phyloP scores from a whole-genome alignment of 306 rosid genomes.

The Cicer arietinum region DNA sequence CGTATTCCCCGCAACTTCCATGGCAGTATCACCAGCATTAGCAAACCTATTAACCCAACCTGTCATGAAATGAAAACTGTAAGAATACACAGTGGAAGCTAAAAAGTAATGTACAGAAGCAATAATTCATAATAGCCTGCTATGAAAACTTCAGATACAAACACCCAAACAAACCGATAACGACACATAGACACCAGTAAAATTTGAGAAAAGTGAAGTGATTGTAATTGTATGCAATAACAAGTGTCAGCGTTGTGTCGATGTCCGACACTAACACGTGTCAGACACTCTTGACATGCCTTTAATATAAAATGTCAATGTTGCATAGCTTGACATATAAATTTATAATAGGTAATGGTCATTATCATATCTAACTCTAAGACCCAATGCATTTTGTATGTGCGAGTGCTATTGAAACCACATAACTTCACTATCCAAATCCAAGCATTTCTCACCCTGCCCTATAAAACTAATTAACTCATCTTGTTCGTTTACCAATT shows the following conservation, averaged over 20 bases:
- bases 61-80: conserved; percentile 51
- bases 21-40: conserved; percentile 96
- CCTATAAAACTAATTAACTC: conserved; percentile 14
- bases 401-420: conserved; percentile 11
- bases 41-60: conserved; percentile 99
- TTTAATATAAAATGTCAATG: too few species aligned
- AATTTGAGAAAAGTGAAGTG: too few species aligned
- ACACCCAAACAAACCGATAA: too few species aligned
- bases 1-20: conserved; percentile 96
- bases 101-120: conserved; percentile 25
- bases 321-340: background rate
- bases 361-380: conserved; percentile 34
- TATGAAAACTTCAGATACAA: too few species aligned
- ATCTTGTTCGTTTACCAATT: background rate
- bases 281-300: too few species aligned
- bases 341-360: conserved; percentile 8
- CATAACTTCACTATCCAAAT: background rate
- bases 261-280: too few species aligned
- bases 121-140: background rate
- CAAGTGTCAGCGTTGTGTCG: too few species aligned
- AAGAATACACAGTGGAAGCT: conserved; percentile 39
- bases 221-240: too few species aligned
- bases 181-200: too few species aligned
- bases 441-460: background rate
- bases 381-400: background rate